A percentile compares a stretch with the other conserved stretches of the same genome.
These are phyloP conservation scores for Ogataea nonfermentans DNA, from an alignment of 805 yeast species.

Conservation along the genomic window DNA sequence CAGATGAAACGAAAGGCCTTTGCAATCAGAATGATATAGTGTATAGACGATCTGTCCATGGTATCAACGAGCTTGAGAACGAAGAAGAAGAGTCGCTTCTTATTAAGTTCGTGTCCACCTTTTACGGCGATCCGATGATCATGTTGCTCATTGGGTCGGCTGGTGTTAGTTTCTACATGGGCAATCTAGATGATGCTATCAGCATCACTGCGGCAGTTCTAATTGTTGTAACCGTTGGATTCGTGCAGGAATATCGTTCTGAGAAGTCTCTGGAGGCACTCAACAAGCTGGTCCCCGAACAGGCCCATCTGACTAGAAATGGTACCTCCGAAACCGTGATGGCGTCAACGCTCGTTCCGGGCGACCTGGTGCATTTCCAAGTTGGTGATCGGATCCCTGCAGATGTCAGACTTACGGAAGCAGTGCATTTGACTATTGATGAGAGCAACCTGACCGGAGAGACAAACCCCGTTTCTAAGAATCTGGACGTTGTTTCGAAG, in stretches of 20 bases:
- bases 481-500: constrained; percentile 41
- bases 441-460: constrained; percentile 97
- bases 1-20: constrained; percentile 63
- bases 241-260: constrained; percentile 94
- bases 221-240: constrained; percentile 95
- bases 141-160: constrained; percentile 89
- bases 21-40: constrained; percentile 66
- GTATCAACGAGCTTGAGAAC: constrained; percentile 70
- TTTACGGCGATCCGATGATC: constrained; percentile 89
- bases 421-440: constrained; percentile 81
- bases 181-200: constrained; percentile 95
- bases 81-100: constrained; percentile 77
- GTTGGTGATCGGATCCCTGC: constrained; percentile 98
- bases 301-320: constrained; percentile 84
- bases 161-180: constrained; percentile 80
- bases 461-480: constrained; percentile 79
- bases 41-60: constrained; percentile 71
- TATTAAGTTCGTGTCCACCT: constrained; percentile 73
- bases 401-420: constrained; percentile 76
- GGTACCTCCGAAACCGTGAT: constrained; percentile 76
- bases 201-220: constrained; percentile 88
- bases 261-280: constrained; percentile 93
- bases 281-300: constrained; percentile 93
- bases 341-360: constrained; percentile 90
- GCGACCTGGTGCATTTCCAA: constrained; percentile 84